These are phyloP conservation scores for Kazachstania viticola DNA, from an alignment of 805 yeast species.

Conservation along the genomic window DNA sequence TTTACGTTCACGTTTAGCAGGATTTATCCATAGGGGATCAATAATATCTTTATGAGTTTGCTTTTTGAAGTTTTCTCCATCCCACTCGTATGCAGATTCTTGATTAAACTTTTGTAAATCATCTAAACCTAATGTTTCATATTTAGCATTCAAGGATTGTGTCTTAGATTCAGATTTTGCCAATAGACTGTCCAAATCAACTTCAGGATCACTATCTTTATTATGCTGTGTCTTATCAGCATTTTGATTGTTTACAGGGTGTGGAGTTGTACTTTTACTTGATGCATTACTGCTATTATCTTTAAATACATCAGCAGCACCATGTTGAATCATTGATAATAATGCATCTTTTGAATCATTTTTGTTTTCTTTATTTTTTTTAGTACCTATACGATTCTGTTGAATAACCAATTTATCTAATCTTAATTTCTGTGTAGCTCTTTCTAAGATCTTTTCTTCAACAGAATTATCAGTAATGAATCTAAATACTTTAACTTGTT, in stretches of 20 bases:
- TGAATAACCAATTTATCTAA: constrained; percentile 92
- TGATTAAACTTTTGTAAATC: constrained; percentile 69
- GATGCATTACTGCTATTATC: constrained; percentile 8
- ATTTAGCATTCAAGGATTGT: constrained; percentile 46
- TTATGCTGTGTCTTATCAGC: constrained; percentile 3
- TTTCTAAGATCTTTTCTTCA: constrained; percentile 89
- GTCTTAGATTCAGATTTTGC: constrained; percentile 55
- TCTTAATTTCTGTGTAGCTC: constrained; percentile 89
- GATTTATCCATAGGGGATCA: constrained; percentile 65
- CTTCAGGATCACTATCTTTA: constrained; percentile 30
- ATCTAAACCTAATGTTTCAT: constrained; percentile 57
- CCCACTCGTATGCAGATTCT: constrained; percentile 77
- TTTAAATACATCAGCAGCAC: constrained; percentile 55
- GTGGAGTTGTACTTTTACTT: constrained; percentile 17
- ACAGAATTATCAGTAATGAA: constrained; percentile 93
- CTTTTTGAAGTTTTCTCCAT: constrained; percentile 71
- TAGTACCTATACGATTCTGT: constrained; percentile 52
- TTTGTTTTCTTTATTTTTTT: constrained; percentile 28
- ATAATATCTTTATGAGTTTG: constrained; percentile 41
- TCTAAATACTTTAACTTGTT: constrained; percentile 85
- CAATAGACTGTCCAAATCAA: constrained; percentile 50
- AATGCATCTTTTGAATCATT: constrained; percentile 67
- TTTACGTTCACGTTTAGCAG: constrained; percentile 74
- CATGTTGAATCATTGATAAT: constrained; percentile 83
- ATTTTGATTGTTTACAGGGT: constrained; percentile 10